Evolutionary conservation across 2,329 filamentous ascomycete genomes (phyloP), one percentile per base, ranked within the genome.

Genomic region (Clarireedia monteithiana): DNA sequence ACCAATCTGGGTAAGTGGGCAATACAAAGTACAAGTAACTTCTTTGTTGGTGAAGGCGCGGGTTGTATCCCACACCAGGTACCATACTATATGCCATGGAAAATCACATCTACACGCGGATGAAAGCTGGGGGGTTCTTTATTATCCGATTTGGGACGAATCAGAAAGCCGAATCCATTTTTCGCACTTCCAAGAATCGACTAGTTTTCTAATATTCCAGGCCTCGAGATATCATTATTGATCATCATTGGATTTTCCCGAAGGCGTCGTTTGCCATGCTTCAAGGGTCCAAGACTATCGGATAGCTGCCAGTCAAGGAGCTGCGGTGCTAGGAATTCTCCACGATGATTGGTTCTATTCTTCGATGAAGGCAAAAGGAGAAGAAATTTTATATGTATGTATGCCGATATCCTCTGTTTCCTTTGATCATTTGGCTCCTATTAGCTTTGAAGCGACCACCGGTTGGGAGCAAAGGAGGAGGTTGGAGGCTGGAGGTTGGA

Each of bases 221-320:
- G 42, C 36, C 46, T 50, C 36, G 52, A 55, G 52, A 55, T 55
- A 50, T 55, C 52, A 55, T 50, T 50, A 55, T 42, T 50, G 38
- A 55, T 24, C 2, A 49, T 55, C 52, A 55, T 55, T 55, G 36
- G 52, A 50, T 38, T 42, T 55, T 44, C 26, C 9, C 23, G 5
- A 12, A 34, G 46, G 47, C 47, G 46, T 36, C 45, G 26, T 24
- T 49, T 26, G 46, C 46, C 17, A 36, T 55, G 45, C 45, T 55
- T 44, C 46, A 50, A 50, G 52, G 52, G 52, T 44, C 52, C 52
- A 55, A 49, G 46, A 24, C 46, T 53, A 20, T 42, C 39, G 39
- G 20, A 5, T 20, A n/a, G 39, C 30, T 34, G 30, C 30, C 30
- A 34, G 30, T 12, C 30, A 34, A 12, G 12, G 30, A 12, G 30